Evolutionary conservation across 352 stramenopile genomes (phyloP).

Genomic region (Plasmopara halstedii): DNA sequence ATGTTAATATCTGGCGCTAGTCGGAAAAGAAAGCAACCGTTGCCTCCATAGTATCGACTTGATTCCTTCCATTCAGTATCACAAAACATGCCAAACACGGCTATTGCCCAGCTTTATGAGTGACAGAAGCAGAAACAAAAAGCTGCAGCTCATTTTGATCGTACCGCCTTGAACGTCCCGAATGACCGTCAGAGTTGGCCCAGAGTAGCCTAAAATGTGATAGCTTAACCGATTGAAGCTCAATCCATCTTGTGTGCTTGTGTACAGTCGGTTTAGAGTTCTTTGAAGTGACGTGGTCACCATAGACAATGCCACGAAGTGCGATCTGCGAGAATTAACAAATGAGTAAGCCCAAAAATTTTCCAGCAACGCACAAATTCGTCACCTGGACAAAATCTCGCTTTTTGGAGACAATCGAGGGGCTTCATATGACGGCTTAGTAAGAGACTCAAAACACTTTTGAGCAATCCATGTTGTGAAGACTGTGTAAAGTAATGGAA

Average conservation of each 20-base stretch:
- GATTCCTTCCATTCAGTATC: slow-evolving; percentile 82
- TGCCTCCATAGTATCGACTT: slow-evolving; percentile 71
- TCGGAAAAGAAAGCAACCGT: slow-evolving; percentile 76
- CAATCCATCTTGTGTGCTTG: slow-evolving; percentile 66
- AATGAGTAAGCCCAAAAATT: background rate
- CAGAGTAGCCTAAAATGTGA: slow-evolving; percentile 74
- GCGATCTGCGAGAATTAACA: slow-evolving; percentile 30
- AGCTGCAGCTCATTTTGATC: background rate
- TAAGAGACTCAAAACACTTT: slow-evolving; percentile 43
- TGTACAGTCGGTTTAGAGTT: slow-evolving; percentile 62
- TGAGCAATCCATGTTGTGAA: slow-evolving; percentile 66
- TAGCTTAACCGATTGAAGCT: slow-evolving; percentile 82
- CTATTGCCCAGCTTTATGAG: slow-evolving; percentile 18
- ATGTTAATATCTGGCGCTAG: slow-evolving; percentile 52
- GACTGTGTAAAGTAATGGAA: slow-evolving; percentile 66
- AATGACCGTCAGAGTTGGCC: slow-evolving; percentile 61
- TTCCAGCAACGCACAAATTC: background rate
- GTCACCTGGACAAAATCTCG: slow-evolving; percentile 61
- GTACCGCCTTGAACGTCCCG: slow-evolving; percentile 58
- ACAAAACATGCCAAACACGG: slow-evolving; percentile 82
- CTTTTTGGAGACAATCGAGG: slow-evolving; percentile 52
- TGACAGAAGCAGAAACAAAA: background rate
- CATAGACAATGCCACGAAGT: slow-evolving; percentile 55
- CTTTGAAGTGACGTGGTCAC: slow-evolving; percentile 54
- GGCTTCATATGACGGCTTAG: slow-evolving; percentile 40